Evolutionary conservation across 495 filamentous ascomycete genomes (phyloP), one percentile per base, ranked within the genome.

Genomic region (Evansstolkia leycettana): DNA sequence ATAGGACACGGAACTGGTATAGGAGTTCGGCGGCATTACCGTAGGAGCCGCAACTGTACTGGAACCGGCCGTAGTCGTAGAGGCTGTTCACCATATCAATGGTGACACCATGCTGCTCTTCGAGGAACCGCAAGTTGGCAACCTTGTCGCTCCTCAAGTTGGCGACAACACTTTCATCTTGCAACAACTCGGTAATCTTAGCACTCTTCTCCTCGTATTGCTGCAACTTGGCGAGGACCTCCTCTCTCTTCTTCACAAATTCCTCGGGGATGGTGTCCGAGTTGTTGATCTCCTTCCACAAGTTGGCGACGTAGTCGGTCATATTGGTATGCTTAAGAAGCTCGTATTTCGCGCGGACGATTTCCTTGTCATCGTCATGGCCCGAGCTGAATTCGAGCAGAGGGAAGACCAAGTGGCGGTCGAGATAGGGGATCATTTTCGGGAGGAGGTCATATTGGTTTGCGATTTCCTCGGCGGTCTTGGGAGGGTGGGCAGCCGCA

Each of bases 11-110:
- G 73, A 94, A 98, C 51, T 88, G 84, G 62, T 93, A 94, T 20
- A 98, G 75, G 27, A 90, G 62, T 48, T 94, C 88, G 24, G 84
- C 75, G 13, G 92, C 92, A 47, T 79, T 78, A 29, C 55, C 73
- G 56, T 98, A 98, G 60, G 82, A 86, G 41, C 89, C 92, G 55
- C 86, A 93, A 67, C 78, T 88, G 66, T 94, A 98, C 61, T 93
- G 87, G 58, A 94, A 92, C 45, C 84, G 82, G 44, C 90, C 92
- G 51, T 80, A 92, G 51, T 94, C 86, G 62, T 84, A 93, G 20
- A 98, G 78, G 42, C 76, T 80, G 61, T 94, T 80, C 47, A 98
- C 85, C 82, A 92, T 94, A 38, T 94, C 87, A 40, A 77, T 70
- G 1, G 85, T 94, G 46, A 98, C 89, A 42, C 76, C 80, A 59